Evolutionary conservation across 352 stramenopile species (phyloP), one percentile per base, ranked within the genome.

Genomic region (Pythium aristosporum): DNA sequence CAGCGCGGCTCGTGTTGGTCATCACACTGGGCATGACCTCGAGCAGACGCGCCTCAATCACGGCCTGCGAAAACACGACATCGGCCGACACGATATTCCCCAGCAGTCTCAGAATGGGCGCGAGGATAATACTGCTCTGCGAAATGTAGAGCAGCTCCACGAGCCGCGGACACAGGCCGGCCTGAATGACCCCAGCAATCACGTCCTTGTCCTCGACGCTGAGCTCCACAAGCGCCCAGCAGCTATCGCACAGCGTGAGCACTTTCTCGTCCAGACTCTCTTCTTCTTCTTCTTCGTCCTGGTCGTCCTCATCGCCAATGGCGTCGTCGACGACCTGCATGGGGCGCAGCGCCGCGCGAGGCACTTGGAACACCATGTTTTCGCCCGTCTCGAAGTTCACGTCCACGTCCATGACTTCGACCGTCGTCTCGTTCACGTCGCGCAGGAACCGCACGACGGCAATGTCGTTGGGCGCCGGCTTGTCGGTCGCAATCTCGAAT

Each of bases 311-410:
- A 34, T 92, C 82, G 32, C 82, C 83, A 49, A 91, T 82, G 1
- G 77, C 81, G 53, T 92, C 86, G 58, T 94, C 83, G 68, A 93
- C 85, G 25, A 92, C 84, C 55, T 91, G 84, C 71, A 95, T 75
- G 18, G 86, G 80, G 0, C 82, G 77, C 59, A 95, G 65, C 21
- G 78, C 73, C 0, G 69, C 48, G 61, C 87, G 88, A 25, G 78
- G 75, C 8, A 87, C 80, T 55, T 82, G 65, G 64, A 95, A 95
- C 13, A 87, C 69, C 70, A 88, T 81, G 69, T 91, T 92, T 64
- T 95, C 86, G 39, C 86, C 86, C 25, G 86, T 93, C 61, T 95
- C 86, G 57, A 91, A 95, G 65, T 95, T 95, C 48, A 93, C 81
- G 34, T 95, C 86, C 16, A 95, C 86, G 49, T 95, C 86, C 71